Percentiles rank a stretch among this genome's conserved stretches.
Conservation (phyloP, 1,139 yeast genomes). For the Saccharomycopsis hybrid region DNA sequence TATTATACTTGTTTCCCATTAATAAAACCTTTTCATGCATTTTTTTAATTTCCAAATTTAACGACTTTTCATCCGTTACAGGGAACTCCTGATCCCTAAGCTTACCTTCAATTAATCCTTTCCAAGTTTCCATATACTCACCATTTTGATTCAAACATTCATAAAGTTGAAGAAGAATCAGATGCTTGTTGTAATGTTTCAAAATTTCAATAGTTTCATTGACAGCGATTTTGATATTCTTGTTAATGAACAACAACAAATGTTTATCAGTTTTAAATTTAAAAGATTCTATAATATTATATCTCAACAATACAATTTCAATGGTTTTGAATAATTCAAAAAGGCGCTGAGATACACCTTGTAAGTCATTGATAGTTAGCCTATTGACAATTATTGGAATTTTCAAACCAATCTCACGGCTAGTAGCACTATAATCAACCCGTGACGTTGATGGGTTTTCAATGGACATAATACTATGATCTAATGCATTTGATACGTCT, state of each 20-base stretch:
- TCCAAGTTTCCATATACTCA: slow-evolving; percentile 15
- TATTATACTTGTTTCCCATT: background rate
- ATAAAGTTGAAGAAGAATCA: slow-evolving; percentile 3
- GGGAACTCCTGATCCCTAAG: slow-evolving; percentile 1
- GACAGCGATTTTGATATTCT: background rate
- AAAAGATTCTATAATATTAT: slow-evolving; percentile 6
- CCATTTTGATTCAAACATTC: slow-evolving; percentile 1
- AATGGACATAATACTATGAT: background rate
- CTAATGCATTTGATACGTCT: background rate
- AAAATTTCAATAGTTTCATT: slow-evolving; percentile 2
- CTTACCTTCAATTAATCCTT: slow-evolving; percentile 4
- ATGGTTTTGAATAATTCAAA: background rate
- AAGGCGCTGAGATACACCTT: background rate
- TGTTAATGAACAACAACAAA: slow-evolving; percentile 1
- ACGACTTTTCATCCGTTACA: background rate
- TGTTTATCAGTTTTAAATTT: slow-evolving; percentile 1
- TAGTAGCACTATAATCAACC: background rate
- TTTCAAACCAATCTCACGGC: background rate
- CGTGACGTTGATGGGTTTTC: background rate
- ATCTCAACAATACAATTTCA: slow-evolving; percentile 11
- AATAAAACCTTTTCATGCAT: slow-evolving; percentile 7
- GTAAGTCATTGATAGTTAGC: background rate
- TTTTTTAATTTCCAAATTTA: background rate
- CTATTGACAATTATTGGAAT: background rate
- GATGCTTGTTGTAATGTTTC: background rate